Evolutionary conservation across 176 grass and related monocot genomes (phyloP).

Genomic region (Secale cereale): DNA sequence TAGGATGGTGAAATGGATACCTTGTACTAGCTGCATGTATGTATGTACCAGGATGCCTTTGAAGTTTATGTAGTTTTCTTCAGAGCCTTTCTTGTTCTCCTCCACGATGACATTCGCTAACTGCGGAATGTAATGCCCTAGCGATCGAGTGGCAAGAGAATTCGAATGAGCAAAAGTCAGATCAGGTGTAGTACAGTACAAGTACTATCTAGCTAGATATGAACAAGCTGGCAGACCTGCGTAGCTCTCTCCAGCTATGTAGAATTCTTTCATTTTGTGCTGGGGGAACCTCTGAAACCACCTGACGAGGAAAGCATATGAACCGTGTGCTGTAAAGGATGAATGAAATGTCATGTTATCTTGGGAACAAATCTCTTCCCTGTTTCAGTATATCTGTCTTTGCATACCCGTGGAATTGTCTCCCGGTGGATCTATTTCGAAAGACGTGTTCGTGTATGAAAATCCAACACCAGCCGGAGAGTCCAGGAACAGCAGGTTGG

Average conservation of each 20-base stretch:
- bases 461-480: conserved; percentile 89
- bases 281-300: conserved; percentile 77
- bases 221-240: conserved; percentile 24
- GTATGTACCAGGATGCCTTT: conserved; percentile 46
- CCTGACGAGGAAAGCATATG: conserved; percentile 64
- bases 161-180: background rate
- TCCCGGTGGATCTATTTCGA: conserved; percentile 44
- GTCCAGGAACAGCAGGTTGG: conserved; percentile 78
- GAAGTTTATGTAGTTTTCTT: conserved; percentile 37
- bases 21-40: background rate
- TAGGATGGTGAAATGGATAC: background rate
- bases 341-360: background rate
- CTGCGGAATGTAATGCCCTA: conserved; percentile 59
- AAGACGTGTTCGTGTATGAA: conserved; percentile 83
- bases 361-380: too few species aligned
- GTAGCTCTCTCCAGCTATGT: conserved; percentile 65
- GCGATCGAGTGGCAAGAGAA: background rate
- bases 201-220: too few species aligned
- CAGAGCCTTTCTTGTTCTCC: conserved; percentile 30
- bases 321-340: conserved; percentile 42
- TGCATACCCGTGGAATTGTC: conserved; percentile 70
- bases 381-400: background rate
- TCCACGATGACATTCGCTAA: conserved; percentile 44
- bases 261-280: conserved; percentile 56
- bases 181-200: background rate